phyloP scores from a whole-genome alignment of 805 yeast genomes.

The Yarrowia alimentaria region DNA sequence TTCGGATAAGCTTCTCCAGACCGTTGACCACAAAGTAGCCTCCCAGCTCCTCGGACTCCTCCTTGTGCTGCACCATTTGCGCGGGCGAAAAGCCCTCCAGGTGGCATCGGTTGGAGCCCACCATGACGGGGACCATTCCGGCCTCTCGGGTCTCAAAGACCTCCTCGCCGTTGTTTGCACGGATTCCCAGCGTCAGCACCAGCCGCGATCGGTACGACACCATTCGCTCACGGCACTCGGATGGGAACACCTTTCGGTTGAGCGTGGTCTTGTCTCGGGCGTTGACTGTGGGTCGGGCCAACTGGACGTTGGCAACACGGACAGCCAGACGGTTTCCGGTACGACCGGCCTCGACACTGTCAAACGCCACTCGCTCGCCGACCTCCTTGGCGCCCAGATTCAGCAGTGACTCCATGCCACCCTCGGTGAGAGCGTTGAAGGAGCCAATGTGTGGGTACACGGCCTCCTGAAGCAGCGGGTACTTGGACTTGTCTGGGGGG shows the following conservation, averaged over 20 bases:
- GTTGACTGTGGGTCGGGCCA: conserved; percentile 81
- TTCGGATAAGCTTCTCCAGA: conserved; percentile 91
- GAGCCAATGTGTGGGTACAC: conserved; percentile 95
- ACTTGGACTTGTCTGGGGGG: conserved; percentile 87
- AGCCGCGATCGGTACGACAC: conserved; percentile 75
- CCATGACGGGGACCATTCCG: conserved; percentile 89
- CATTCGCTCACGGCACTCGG: conserved; percentile 89
- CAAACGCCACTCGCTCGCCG: conserved; percentile 82
- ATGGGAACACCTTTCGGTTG: conserved; percentile 76
- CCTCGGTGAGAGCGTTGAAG: conserved; percentile 90
- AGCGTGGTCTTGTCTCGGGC: conserved; percentile 68
- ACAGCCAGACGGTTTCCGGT: conserved; percentile 80
- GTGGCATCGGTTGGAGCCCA: conserved; percentile 88
- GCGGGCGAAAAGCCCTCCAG: conserved; percentile 78
- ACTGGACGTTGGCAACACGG: conserved; percentile 84
- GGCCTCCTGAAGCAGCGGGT: conserved; percentile 80
- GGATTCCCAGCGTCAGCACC: conserved; percentile 76
- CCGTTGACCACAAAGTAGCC: conserved; percentile 97
- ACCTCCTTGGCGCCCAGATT: conserved; percentile 85
- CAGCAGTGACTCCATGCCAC: conserved; percentile 74
- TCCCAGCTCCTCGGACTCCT: conserved; percentile 94
- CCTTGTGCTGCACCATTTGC: conserved; percentile 72
- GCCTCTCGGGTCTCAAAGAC: conserved; percentile 78
- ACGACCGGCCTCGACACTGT: conserved; percentile 63
- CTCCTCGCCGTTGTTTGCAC: conserved; percentile 85